phyloP scores from a whole-genome alignment of 2,329 filamentous ascomycete species.

The Hypoxylon rubiginosum region DNA sequence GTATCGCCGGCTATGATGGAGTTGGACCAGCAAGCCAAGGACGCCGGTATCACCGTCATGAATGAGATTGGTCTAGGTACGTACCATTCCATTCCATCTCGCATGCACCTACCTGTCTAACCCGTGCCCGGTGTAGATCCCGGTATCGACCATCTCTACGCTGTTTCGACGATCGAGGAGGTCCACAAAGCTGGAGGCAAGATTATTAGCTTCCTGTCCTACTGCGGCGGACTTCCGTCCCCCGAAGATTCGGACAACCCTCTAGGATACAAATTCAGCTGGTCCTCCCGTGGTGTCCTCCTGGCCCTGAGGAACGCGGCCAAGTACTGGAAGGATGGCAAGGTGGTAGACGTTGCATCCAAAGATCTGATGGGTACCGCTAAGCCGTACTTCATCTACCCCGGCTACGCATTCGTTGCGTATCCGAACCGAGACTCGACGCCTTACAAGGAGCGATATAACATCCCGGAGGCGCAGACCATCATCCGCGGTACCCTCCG shows the following conservation, averaged over 20 bases:
- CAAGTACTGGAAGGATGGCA: slow-evolving; percentile 83
- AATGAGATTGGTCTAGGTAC: slow-evolving; percentile 80
- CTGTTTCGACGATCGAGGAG: slow-evolving; percentile 87
- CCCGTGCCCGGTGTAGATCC: slow-evolving; percentile 47
- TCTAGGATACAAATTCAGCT: slow-evolving; percentile 92
- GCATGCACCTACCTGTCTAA: background rate
- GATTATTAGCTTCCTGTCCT: slow-evolving; percentile 83
- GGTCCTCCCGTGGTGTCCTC: slow-evolving; percentile 84
- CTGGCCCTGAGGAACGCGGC: slow-evolving; percentile 87
- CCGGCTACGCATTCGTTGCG: slow-evolving; percentile 87
- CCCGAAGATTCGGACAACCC: slow-evolving; percentile 87
- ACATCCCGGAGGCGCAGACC: slow-evolving; percentile 90
- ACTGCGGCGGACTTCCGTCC: slow-evolving; percentile 80
- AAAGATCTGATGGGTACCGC: slow-evolving; percentile 85
- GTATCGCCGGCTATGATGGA: slow-evolving; percentile 93
- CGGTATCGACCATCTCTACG: slow-evolving; percentile 83
- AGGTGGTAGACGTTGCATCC: slow-evolving; percentile 73
- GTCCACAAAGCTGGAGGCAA: slow-evolving; percentile 92
- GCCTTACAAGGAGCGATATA: slow-evolving; percentile 86
- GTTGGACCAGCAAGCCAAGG: slow-evolving; percentile 84
- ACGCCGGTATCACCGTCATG: slow-evolving; percentile 96
- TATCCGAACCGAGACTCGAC: slow-evolving; percentile 97
- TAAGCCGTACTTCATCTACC: slow-evolving; percentile 92
- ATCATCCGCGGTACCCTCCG: slow-evolving; percentile 86
- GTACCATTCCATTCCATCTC: background rate